A percentile compares a stretch with the other conserved stretches of the same genome.
phyloP scores from a whole-genome alignment of 164 flowering plant genomes.

The Nelumbo lutea region DNA sequence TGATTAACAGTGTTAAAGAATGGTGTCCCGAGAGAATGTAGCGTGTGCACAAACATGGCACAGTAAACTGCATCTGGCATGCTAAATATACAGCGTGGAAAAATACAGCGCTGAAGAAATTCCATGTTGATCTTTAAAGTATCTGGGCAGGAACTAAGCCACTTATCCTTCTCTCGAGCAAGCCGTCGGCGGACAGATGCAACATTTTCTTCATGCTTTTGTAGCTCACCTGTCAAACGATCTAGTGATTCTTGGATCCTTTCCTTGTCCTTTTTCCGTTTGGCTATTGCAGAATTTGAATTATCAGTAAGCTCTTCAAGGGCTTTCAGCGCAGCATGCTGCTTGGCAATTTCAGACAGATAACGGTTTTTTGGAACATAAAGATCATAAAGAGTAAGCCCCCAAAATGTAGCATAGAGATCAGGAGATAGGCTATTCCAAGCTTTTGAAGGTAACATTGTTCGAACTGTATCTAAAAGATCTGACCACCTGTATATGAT shows the following conservation, averaged over 20 bases:
- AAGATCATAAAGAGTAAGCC: slow-evolving; percentile 95
- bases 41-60: slow-evolving; percentile 91
- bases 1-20: slow-evolving; percentile 98
- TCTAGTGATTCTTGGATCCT: slow-evolving; percentile 95
- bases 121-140: slow-evolving; percentile 98
- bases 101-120: slow-evolving; percentile 97
- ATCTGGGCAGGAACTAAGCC: slow-evolving; percentile 97
- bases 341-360: slow-evolving; percentile 83
- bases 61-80: slow-evolving; percentile 99
- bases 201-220: slow-evolving; percentile 87
- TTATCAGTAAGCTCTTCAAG: slow-evolving; percentile 95
- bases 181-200: slow-evolving; percentile 81
- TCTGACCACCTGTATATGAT: slow-evolving; percentile 78
- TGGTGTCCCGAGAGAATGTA: slow-evolving; percentile 96
- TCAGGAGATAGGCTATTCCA: slow-evolving; percentile 99
- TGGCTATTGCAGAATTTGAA: slow-evolving; percentile 89
- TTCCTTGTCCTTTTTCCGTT: slow-evolving; percentile 96
- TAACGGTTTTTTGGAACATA: slow-evolving; percentile 88
- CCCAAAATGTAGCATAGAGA: slow-evolving; percentile 98
- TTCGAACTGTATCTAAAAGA: slow-evolving; percentile 73
- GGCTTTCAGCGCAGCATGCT: slow-evolving; percentile 86
- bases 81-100: slow-evolving; percentile 96
- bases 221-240: slow-evolving; percentile 70
- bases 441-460: slow-evolving; percentile 89
- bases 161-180: slow-evolving; percentile 85